A percentile compares a stretch with the other conserved stretches of the same genome.
Evolutionary conservation across 129 eudicot species (phyloP).

Genomic region (Cynara cardunculus): DNA sequence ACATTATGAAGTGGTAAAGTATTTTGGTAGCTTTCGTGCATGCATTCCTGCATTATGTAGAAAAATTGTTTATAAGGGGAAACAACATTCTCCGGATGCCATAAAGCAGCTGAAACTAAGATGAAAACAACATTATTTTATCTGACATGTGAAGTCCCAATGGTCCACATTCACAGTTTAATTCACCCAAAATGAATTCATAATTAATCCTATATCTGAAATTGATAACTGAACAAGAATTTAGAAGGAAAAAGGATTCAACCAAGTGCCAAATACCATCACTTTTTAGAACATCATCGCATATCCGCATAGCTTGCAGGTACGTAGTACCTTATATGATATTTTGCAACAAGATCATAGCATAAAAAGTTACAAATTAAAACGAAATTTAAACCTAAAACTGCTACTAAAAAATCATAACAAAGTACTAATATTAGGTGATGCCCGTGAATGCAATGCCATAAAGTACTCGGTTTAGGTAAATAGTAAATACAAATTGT

Average conservation of each 20-base stretch:
- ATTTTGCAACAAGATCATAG: neutral
- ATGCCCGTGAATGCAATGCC: no score
- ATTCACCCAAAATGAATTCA: neutral
- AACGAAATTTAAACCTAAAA: neutral
- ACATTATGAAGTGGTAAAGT: constrained; percentile 64
- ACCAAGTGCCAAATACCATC: no score
- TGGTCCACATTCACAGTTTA: neutral
- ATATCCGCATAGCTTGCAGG: neutral
- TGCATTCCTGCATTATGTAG: constrained; percentile 63
- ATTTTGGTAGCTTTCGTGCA: constrained; percentile 71
- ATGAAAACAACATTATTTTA: neutral
- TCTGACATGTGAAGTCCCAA: neutral
- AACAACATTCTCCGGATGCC: neutral
- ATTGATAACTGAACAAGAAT: neutral
- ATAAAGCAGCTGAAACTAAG: neutral
- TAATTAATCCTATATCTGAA: neutral
- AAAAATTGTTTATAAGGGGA: neutral
- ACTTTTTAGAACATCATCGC: neutral
- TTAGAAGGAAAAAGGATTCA: neutral
- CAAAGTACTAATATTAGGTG: neutral
- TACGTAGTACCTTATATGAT: no score
- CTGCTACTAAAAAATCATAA: no score
- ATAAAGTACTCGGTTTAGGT: no score
- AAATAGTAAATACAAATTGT: neutral
- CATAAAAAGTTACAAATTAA: neutral